Evolutionary conservation across 2,329 filamentous ascomycete genomes (phyloP), one percentile per base, ranked within the genome.

Genomic region (Hypoxylon sp.): DNA sequence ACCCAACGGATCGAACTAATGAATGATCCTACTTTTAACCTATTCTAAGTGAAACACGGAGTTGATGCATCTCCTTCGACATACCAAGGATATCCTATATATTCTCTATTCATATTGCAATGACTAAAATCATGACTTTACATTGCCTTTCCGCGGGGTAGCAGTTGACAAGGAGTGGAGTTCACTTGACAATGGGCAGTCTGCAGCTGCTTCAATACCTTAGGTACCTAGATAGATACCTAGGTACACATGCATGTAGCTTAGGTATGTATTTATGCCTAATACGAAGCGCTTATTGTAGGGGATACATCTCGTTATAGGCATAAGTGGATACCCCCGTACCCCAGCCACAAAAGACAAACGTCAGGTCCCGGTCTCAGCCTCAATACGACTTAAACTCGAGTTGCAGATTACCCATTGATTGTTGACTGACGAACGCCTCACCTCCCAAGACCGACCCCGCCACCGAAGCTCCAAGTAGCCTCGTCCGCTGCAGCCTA

Each of bases 291-390:
- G n/a, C n/a, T n/a, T n/a, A n/a, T n/a, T n/a, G n/a, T n/a, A n/a
- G n/a, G n/a, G n/a, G n/a, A n/a, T n/a, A n/a, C n/a, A 43, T 46
- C n/a, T 51, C 5, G 9, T 25, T 47, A 47, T 29, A 25, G 16
- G 21, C 21, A 58, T 30, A 41, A n/a, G 45, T 43, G 25, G 32
- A 19, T 21, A n/a, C n/a, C n/a, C n/a, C n/a, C n/a, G n/a, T n/a
- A n/a, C n/a, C 21, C 45, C 23, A 64, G 61, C 61, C 61, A 64
- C 61, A 55, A 29, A 16, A 27, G 39, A 60, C 69, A 32, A 67
- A 65, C 65, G 60, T 63, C 68, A 63, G 57, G 45, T 60, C 48
- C 55, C n/a, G n/a, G 61, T 64, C 59, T 66, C 65, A 69, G 62
- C 58, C 57, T 60, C 67, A 61, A 56, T 52, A 48, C 55, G 19